phyloP scores from a whole-genome alignment of 495 filamentous ascomycete species.

The Podospora conica region DNA sequence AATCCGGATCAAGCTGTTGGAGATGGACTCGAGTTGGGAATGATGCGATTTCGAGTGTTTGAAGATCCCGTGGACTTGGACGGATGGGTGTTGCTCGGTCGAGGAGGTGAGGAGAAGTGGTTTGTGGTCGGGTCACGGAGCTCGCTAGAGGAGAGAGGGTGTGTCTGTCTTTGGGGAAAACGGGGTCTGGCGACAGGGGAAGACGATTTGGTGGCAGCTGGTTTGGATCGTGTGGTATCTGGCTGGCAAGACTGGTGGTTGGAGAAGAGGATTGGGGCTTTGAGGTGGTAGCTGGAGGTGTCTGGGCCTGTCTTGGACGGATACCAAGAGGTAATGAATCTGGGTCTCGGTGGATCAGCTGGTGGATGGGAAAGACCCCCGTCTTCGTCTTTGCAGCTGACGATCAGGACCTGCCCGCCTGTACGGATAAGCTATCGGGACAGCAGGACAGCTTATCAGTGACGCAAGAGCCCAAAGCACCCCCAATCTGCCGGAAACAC shows the following conservation, averaged over 20 bases:
- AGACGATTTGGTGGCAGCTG: background rate
- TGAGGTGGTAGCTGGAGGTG: background rate
- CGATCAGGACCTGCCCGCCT: background rate
- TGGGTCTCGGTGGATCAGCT: conserved; percentile 19
- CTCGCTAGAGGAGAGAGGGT: background rate
- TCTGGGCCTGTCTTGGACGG: conserved; percentile 1
- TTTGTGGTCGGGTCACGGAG: background rate
- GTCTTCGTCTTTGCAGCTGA: background rate
- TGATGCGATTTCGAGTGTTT: background rate
- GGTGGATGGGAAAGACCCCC: conserved; percentile 5
- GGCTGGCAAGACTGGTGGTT: background rate
- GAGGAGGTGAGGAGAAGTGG: background rate
- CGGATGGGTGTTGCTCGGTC: background rate
- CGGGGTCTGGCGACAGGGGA: background rate
- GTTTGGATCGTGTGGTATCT: background rate
- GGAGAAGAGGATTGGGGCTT: background rate
- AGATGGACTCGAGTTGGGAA: background rate
- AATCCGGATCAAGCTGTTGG: background rate
- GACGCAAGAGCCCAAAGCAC: conserved; percentile 25
- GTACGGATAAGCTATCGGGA: background rate
- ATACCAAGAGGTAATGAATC: background rate
- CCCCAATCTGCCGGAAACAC: background rate
- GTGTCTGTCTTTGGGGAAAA: background rate
- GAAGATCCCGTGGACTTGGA: background rate
- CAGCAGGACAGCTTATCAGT: conserved; percentile 26